phyloP scores from a whole-genome alignment of 176 grass and related monocot species.

The Aegilops sharonensis region DNA sequence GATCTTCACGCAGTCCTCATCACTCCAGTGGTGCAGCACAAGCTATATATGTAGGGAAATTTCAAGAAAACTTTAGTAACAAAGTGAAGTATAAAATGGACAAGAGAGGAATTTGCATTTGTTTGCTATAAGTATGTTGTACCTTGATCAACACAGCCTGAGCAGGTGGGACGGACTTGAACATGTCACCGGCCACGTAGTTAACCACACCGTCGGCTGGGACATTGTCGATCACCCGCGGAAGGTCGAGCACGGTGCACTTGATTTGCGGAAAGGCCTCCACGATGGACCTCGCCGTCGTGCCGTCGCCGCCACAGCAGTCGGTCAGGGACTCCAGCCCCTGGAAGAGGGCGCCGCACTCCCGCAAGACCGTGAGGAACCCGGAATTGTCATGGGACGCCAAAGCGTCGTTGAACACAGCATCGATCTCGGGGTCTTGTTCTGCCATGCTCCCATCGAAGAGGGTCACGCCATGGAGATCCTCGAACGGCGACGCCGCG shows the following conservation, averaged over 20 bases:
- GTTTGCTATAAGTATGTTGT: background rate
- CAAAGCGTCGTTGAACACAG: constrained; percentile 18
- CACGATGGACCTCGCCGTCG: background rate
- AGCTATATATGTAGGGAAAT: background rate
- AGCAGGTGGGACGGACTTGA: constrained; percentile 35
- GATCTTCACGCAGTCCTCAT: constrained; percentile 52
- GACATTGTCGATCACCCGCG: background rate
- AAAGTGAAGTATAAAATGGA: background rate
- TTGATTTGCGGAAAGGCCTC: constrained; percentile 23
- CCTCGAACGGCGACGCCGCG: background rate
- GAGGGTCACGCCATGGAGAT: background rate
- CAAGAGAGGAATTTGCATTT: background rate
- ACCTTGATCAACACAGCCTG: constrained; percentile 44
- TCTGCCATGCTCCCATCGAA: background rate
- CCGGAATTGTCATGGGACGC: background rate
- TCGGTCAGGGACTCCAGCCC: constrained; percentile 36
- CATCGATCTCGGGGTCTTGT: background rate
- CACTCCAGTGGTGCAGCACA: constrained; percentile 33
- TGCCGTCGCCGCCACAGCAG: constrained; percentile 34
- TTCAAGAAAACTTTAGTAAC: background rate
- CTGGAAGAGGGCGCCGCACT: constrained; percentile 21
- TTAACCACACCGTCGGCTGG: background rate
- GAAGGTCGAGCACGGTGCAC: constrained; percentile 47
- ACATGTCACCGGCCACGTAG: constrained; percentile 38
- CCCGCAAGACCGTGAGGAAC: background rate